A percentile compares a stretch with the other conserved stretches of the same genome.
These are phyloP conservation scores for Rhodotorula sp. DNA, from an alignment of 1,284 basidiomycete genomes.

Conservation along the genomic window DNA sequence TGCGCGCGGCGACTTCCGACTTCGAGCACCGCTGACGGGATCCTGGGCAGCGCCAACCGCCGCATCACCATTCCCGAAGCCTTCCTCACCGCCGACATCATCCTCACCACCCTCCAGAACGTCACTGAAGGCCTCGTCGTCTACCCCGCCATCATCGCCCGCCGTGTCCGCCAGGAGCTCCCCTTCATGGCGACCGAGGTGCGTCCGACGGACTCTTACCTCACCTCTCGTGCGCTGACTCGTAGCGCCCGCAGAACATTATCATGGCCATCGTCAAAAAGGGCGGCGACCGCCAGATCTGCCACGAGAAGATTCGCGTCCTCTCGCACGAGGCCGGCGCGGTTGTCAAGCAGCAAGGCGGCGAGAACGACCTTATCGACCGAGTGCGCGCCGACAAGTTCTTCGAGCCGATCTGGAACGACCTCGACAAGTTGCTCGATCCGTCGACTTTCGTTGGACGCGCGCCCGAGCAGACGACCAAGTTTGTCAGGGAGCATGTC, in stretches of 20 bases:
- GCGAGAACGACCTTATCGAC: constrained; percentile 94
- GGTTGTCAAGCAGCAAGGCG: constrained; percentile 91
- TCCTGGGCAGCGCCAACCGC: constrained; percentile 74
- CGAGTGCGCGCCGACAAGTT: constrained; percentile 68
- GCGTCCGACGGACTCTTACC: background rate
- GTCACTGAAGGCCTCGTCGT: constrained; percentile 96
- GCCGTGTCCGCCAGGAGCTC: constrained; percentile 88
- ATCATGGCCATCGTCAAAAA: constrained; percentile 98
- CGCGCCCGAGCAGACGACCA: constrained; percentile 89
- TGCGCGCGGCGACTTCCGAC: background rate
- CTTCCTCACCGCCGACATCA: constrained; percentile 94
- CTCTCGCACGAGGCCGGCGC: constrained; percentile 93
- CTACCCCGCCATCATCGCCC: constrained; percentile 90
- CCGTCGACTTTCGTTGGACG: constrained; percentile 84
- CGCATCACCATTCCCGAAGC: constrained; percentile 94
- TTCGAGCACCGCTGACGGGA: background rate
- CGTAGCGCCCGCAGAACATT: constrained; percentile 89
- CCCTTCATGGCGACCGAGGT: constrained; percentile 78
- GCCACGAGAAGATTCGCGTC: constrained; percentile 93
- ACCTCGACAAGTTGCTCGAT: constrained; percentile 61
- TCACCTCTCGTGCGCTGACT: background rate
- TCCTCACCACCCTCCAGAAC: constrained; percentile 92
- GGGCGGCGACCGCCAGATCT: constrained; percentile 93
- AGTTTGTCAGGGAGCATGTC: constrained; percentile 85
- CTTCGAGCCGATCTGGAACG: constrained; percentile 59